phyloP scores from a whole-genome alignment of 2,329 filamentous ascomycete species.

The Juglanconis sp. region DNA sequence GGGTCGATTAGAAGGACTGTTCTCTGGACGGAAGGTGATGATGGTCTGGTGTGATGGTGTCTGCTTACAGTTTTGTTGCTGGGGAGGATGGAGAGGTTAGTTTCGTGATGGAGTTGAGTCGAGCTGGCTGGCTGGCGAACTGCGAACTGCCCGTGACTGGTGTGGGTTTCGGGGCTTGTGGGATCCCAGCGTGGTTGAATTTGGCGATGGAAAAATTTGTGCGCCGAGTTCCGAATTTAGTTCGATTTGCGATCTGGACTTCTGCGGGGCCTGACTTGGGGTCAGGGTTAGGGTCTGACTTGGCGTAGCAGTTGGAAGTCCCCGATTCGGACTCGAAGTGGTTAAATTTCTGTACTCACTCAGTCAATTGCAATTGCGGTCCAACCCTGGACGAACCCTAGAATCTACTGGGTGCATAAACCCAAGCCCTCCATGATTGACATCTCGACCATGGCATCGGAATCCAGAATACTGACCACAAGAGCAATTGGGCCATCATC shows the following conservation, averaged over 20 bases:
- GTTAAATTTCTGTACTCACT: no score
- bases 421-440: no score
- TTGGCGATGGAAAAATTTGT: conserved; percentile 4
- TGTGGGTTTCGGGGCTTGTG: neutral
- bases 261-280: neutral
- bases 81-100: conserved; percentile 4
- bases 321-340: no score
- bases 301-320: no score
- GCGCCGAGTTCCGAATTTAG: neutral
- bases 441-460: no score
- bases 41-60: neutral
- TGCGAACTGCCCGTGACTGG: neutral
- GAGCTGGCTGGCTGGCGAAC: neutral
- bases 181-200: neutral
- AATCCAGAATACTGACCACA: no score
- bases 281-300: neutral
- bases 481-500: no score
- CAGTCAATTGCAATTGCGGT: neutral
- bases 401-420: neutral
- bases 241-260: neutral
- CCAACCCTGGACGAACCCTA: neutral
- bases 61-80: conserved; percentile 7
- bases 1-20: conserved; percentile 23
- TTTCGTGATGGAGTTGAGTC: conserved; percentile 4
- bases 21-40: neutral